A percentile compares a stretch with the other conserved stretches of the same genome.
Evolutionary conservation across 2,329 filamentous ascomycete genomes (phyloP).

Genomic region (Exophiala sp.): DNA sequence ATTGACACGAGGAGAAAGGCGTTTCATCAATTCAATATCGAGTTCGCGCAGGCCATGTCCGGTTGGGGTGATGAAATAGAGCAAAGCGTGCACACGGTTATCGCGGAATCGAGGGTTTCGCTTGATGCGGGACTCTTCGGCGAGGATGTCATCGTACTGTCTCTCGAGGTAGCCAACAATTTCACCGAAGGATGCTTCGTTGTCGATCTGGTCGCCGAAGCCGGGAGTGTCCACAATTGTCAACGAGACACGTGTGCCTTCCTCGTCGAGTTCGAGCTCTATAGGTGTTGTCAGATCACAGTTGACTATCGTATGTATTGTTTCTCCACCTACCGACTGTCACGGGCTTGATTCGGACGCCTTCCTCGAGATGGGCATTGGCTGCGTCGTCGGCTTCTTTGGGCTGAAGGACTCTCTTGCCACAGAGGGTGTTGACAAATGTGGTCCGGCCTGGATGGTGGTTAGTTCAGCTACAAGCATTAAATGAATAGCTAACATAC

Average conservation of each 20-base stretch:
- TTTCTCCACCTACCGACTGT: constrained; percentile 70
- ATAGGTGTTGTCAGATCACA: constrained; percentile 29
- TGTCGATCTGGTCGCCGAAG: constrained; percentile 98
- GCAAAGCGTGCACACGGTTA: constrained; percentile 94
- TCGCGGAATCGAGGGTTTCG: constrained; percentile 99
- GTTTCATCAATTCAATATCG: constrained; percentile 99
- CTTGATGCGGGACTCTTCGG: constrained; percentile 99
- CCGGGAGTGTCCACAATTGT: constrained; percentile 98
- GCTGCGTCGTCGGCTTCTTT: constrained; percentile 89
- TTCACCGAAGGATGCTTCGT: constrained; percentile 97
- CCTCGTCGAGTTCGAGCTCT: constrained; percentile 95
- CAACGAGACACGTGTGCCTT: constrained; percentile 94
- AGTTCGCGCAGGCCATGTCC: constrained; percentile 97
- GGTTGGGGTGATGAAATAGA: constrained; percentile 99
- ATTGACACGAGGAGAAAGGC: constrained; percentile 93
- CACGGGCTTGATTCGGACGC: constrained; percentile 96
- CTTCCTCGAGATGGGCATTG: constrained; percentile 87
- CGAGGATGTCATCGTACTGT: constrained; percentile 98
- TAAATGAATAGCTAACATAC: constrained; percentile 46
- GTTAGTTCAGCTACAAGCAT: constrained; percentile 5
- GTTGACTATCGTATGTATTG: constrained; percentile 1
- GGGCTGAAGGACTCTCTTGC: constrained; percentile 81
- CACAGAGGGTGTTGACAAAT: constrained; percentile 98
- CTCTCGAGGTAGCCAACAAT: constrained; percentile 97
- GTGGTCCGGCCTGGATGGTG: constrained; percentile 73